Percentiles rank a stretch among this genome's conserved stretches.
phyloP scores from a whole-genome alignment of 345 rosid genomes.

The Salix viminalis region DNA sequence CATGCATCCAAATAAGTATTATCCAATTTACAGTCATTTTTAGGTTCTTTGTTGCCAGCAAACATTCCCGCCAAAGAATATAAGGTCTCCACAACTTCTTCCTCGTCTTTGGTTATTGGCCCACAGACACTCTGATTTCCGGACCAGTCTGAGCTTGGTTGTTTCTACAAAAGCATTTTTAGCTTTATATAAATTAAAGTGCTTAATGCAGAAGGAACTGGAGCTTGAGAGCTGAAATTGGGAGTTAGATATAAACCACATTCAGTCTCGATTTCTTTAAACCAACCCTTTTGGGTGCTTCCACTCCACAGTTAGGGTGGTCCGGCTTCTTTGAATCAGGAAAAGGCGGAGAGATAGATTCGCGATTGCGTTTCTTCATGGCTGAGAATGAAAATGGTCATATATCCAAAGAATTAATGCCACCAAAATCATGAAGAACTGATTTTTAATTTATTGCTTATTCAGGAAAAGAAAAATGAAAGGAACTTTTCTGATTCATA shows the following conservation, averaged over 20 bases:
- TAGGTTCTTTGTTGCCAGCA: slow-evolving; percentile 25
- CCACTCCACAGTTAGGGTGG: slow-evolving; percentile 31
- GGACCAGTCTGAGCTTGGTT: slow-evolving; percentile 16
- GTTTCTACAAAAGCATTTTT: slow-evolving; percentile 17
- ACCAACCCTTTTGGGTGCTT: slow-evolving; percentile 37
- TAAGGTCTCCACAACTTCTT: slow-evolving; percentile 88
- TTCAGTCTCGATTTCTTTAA: slow-evolving; percentile 42
- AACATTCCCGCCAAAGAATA: slow-evolving; percentile 79
- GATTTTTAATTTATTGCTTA: background rate
- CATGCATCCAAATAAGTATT: slow-evolving; percentile 15
- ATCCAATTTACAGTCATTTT: slow-evolving; percentile 25
- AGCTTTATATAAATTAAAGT: slow-evolving; percentile 7
- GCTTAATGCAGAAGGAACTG: slow-evolving; percentile 1
- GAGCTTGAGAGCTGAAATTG: slow-evolving; percentile 3
- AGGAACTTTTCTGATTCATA: slow-evolving; percentile 20
- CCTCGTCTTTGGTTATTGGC: slow-evolving; percentile 83
- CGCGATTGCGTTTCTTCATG: slow-evolving; percentile 69
- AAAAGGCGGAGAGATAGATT: slow-evolving; percentile 49
- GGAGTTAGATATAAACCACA: slow-evolving; percentile 35
- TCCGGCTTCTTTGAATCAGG: slow-evolving; percentile 52
- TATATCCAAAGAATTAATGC: slow-evolving; percentile 14
- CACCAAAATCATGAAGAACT: slow-evolving; percentile 4
- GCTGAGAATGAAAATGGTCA: slow-evolving; percentile 47
- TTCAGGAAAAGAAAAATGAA: background rate
- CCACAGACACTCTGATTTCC: slow-evolving; percentile 15